Base-by-base conservation (phyloP, 768 basidiomycete species). In the Collybiopsis confluens region DNA sequence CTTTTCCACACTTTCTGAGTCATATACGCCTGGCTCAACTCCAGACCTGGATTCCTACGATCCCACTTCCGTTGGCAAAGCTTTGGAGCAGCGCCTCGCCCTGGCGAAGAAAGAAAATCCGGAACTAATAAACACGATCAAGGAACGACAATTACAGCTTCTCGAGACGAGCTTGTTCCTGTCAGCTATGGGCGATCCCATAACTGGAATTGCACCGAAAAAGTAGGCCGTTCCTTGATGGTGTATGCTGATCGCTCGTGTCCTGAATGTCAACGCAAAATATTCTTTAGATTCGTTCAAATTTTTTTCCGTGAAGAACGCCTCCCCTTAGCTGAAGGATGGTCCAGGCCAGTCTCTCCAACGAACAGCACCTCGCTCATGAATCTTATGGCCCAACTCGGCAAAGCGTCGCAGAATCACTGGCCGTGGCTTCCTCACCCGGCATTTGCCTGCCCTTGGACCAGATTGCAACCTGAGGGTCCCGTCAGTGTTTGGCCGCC, bases 41-140 rank as follows among this genome's bases (percentile, higher is more conserved):
- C 55, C 49, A 13, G 53, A 48, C 18, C 23, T 33, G 27, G 59
- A 61, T 30, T 41, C 40, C 28, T 61, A 61, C 55, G 48, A 58
- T 18, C 20, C 54, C 0, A 30, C 20, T 1, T 43, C 59, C 2
- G 58, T 53, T 2, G 59, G 55, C 1, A 13, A 21, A 27, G 50
- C 56, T 10, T 42, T 55, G 26, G 30, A 48, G 27, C 30, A 30
- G n/a, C 54, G 57, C 4, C 50, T 61, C 1, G 44, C 40, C 4
- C 26, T 51, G 23, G 55, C 59, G 10, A 45, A 50, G 21, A 52
- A 45, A 38, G 52, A 24, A 3, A 61, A 61, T n/a, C 48, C 57
- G 2, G n/a, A 38, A 11, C 18, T 55, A 4, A 45, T 36, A 9
- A 58, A 61, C 30, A 61, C 59, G 7, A n/a, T 35, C 16, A 56